A percentile compares a stretch with the other conserved stretches of the same genome.
phyloP scores from a whole-genome alignment of 2,329 filamentous ascomycete genomes.

The Aaosphaeria pasadenensis region DNA sequence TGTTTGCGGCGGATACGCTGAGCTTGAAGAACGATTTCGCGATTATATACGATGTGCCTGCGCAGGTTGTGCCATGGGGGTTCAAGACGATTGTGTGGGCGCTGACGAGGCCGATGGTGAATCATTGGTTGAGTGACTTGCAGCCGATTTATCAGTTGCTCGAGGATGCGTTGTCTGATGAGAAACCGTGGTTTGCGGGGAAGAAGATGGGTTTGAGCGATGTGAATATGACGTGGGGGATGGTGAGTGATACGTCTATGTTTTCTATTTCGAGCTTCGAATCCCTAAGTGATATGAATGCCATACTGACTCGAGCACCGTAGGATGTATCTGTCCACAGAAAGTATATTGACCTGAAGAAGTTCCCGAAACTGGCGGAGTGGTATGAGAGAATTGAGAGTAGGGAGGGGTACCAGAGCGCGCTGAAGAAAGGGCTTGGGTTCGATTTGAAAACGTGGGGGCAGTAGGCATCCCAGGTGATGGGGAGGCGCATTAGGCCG shows the following conservation, averaged over 20 bases:
- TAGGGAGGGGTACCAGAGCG: slow-evolving; percentile 1
- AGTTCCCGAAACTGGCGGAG: slow-evolving; percentile 28
- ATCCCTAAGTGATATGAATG: not conserved
- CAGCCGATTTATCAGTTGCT: slow-evolving; percentile 14
- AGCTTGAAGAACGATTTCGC: slow-evolving; percentile 7
- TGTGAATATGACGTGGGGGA: slow-evolving; percentile 32
- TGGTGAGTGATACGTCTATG: slow-evolving; percentile 12
- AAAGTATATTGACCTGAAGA: slow-evolving; percentile 26
- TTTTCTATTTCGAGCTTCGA: not conserved
- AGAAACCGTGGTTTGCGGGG: slow-evolving; percentile 30
- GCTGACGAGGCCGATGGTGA: slow-evolving; percentile 15
- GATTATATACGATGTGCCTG: slow-evolving; percentile 17
- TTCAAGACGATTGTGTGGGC: slow-evolving; percentile 13
- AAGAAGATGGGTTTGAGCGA: slow-evolving; percentile 28
- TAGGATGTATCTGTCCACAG: slow-evolving; percentile 22
- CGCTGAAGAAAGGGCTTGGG: not conserved
- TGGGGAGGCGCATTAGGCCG: too few relatives aligned
- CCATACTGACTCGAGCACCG: not conserved
- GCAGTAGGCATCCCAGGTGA: not conserved
- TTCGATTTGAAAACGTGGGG: not conserved
- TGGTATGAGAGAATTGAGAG: slow-evolving; percentile 23
- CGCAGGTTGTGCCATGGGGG: slow-evolving; percentile 12
- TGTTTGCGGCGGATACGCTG: slow-evolving; percentile 18
- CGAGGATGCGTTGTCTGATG: slow-evolving; percentile 10
- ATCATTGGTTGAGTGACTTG: slow-evolving; percentile 13